A percentile compares a stretch with the other conserved stretches of the same genome.
These are phyloP conservation scores for Peziza echinospora DNA, from an alignment of 495 filamentous ascomycete genomes.

Conservation along the genomic window DNA sequence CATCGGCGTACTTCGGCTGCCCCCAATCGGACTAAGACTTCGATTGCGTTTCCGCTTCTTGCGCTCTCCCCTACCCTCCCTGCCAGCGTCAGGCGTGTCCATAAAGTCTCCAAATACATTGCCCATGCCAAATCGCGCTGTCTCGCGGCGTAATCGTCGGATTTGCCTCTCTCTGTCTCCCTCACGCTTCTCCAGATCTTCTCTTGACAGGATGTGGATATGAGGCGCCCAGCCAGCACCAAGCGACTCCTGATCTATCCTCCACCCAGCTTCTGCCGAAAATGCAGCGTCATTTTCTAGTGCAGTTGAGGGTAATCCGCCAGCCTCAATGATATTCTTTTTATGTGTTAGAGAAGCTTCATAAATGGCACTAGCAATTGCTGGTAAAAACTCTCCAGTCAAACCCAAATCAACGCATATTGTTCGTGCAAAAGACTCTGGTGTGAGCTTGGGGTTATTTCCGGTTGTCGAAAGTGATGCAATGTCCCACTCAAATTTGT, in stretches of 20 bases:
- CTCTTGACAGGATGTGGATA: slow-evolving; percentile 70
- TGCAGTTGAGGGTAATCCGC: slow-evolving; percentile 23
- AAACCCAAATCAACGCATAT: slow-evolving; percentile 85
- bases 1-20: slow-evolving; percentile 33
- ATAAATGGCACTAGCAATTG: slow-evolving; percentile 89
- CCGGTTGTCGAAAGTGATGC: slow-evolving; percentile 21
- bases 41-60: slow-evolving; percentile 75
- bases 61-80: slow-evolving; percentile 65
- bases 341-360: slow-evolving; percentile 82
- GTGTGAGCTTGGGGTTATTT: slow-evolving; percentile 60
- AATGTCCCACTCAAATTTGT: slow-evolving; percentile 97
- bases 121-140: slow-evolving; percentile 65
- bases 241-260: slow-evolving; percentile 75
- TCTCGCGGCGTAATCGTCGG: slow-evolving; percentile 66
- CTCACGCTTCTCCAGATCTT: slow-evolving; percentile 95
- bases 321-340: slow-evolving; percentile 71
- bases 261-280: slow-evolving; percentile 65
- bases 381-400: slow-evolving; percentile 77
- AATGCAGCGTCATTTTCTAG: slow-evolving; percentile 79
- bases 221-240: slow-evolving; percentile 88
- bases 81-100: slow-evolving; percentile 29
- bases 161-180: slow-evolving; percentile 85
- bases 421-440: slow-evolving; percentile 75
- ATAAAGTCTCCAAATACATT: slow-evolving; percentile 34
- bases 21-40: slow-evolving; percentile 57